Evolutionary conservation across 2,329 filamentous ascomycete species (phyloP), one percentile per base, ranked within the genome.

Genomic region (Corynespora cassiicola): DNA sequence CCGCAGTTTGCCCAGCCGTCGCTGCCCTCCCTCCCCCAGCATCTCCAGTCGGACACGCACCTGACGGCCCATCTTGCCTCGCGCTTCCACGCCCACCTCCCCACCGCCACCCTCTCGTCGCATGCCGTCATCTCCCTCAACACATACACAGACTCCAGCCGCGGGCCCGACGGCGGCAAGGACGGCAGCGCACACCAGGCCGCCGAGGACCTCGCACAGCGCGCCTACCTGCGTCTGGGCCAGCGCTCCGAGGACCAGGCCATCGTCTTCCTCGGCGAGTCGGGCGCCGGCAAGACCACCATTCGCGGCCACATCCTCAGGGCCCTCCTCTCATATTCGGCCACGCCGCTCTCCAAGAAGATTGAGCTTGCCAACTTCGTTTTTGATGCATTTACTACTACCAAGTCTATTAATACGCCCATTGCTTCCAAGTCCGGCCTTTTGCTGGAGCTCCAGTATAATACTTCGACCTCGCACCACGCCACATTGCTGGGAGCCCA

Each of bases 391-490:
- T 80, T 99, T 43, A 99, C 94, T 5, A 97, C 94, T 2, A 99
- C 94, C 17, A 99, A 99, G 74, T 95, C 92, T 2, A 85, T 91
- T 21, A 97, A 92, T 1, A 97, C 92, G 0, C 91, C 91, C 1
- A 96, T 90, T 2, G 94, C 94, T 18, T 97, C 92, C 33, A 97
- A 97, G 69, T 87, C 94, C 8, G 94, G 94, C 47, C 79, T 99
- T 11, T 96, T 95, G 65, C 94, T 94, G 66, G 94, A 99, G 69
- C 78, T 99, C 26, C 94, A 99, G 69, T 99, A 99, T 66, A 92
- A 99, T 66, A 95, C 89, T 1, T 84, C 89, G 0, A 86, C 90
- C 0, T 87, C 86, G 0, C 85, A 88, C 17, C 90, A 87, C 59
- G 94, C 94, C 1, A 84, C 90, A 3, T 78, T 99, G 18, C 88